A percentile compares a stretch with the other conserved stretches of the same genome.
Evolutionary conservation across 2,329 filamentous ascomycete genomes (phyloP).

Genomic region (Diaporthe citrichinensis): DNA sequence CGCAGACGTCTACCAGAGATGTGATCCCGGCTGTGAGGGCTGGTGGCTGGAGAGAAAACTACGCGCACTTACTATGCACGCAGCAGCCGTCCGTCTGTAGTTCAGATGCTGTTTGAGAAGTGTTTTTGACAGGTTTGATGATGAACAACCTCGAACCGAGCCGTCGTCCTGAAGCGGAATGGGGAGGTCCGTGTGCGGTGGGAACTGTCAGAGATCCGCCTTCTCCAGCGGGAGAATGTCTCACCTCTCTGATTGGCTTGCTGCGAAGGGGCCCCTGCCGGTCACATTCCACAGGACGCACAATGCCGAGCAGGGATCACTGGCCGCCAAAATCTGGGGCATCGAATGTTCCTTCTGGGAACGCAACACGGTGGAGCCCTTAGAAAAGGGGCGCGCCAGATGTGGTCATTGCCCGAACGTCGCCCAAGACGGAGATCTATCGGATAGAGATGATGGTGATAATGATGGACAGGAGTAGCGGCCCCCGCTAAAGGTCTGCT

Average conservation of each 20-base stretch:
- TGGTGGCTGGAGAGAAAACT: background rate
- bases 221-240: slow-evolving; percentile 25
- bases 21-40: background rate
- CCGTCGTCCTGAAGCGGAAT: slow-evolving; percentile 33
- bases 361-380: slow-evolving; percentile 1
- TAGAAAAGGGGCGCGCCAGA: slow-evolving; percentile 30
- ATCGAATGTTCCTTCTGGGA: slow-evolving; percentile 35
- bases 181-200: slow-evolving; percentile 31
- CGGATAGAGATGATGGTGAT: slow-evolving; percentile 26
- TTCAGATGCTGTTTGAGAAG: slow-evolving; percentile 28
- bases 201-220: slow-evolving; percentile 33
- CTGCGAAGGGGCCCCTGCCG: slow-evolving; percentile 2
- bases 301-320: slow-evolving; percentile 17
- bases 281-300: slow-evolving; percentile 34
- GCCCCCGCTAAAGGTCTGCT: background rate
- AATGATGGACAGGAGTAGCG: slow-evolving; percentile 34
- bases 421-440: slow-evolving; percentile 20
- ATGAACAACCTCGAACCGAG: slow-evolving; percentile 24
- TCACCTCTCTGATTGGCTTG: slow-evolving; percentile 30
- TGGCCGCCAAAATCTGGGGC: slow-evolving; percentile 26
- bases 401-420: slow-evolving; percentile 31
- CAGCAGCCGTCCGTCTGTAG: background rate
- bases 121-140: slow-evolving; percentile 35
- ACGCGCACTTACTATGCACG: background rate
- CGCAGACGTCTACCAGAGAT: background rate